These are phyloP conservation scores for Quercus rubra DNA, from an alignment of 306 rosid species.

Conservation along the genomic window DNA sequence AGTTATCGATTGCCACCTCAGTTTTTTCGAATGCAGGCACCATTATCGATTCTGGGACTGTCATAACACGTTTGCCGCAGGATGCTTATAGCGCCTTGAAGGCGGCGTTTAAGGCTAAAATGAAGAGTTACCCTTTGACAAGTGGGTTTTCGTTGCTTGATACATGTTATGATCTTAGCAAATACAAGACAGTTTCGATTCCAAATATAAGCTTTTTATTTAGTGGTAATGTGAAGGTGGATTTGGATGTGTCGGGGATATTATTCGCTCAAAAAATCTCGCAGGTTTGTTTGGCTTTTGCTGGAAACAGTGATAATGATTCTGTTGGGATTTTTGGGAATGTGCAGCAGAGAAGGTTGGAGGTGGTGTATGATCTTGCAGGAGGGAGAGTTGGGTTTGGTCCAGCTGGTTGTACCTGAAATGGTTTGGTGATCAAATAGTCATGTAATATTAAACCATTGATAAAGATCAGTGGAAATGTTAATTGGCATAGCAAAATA, in stretches of 20 bases:
- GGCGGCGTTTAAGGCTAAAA: conserved; percentile 25
- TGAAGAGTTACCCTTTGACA: conserved; percentile 41
- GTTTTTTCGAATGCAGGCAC: conserved; percentile 41
- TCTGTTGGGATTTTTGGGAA: conserved; percentile 55
- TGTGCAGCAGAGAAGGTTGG: conserved; percentile 58
- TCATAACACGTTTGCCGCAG: conserved; percentile 57
- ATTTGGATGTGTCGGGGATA: conserved; percentile 23
- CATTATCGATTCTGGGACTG: conserved; percentile 79
- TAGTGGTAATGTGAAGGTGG: conserved; percentile 27
- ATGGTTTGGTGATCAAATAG: too few species aligned
- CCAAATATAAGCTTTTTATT: conserved; percentile 48
- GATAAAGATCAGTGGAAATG: not conserved
- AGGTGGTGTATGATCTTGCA: conserved; percentile 64
- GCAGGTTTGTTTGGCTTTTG: conserved; percentile 68
- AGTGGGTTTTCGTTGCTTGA: conserved; percentile 37
- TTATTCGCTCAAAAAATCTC: conserved; percentile 17
- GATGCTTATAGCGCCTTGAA: conserved; percentile 45
- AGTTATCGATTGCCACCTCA: conserved; percentile 32
- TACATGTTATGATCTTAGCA: conserved; percentile 64
- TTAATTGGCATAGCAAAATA: too few species aligned
- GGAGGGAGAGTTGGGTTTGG: conserved; percentile 58
- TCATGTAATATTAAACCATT: not conserved
- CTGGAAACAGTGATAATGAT: conserved; percentile 36
- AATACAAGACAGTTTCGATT: not conserved
- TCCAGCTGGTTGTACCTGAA: conserved; percentile 32